Evolutionary conservation across 495 filamentous ascomycete species (phyloP), one percentile per base, ranked within the genome.

Genomic region (Usnea hakonensis): DNA sequence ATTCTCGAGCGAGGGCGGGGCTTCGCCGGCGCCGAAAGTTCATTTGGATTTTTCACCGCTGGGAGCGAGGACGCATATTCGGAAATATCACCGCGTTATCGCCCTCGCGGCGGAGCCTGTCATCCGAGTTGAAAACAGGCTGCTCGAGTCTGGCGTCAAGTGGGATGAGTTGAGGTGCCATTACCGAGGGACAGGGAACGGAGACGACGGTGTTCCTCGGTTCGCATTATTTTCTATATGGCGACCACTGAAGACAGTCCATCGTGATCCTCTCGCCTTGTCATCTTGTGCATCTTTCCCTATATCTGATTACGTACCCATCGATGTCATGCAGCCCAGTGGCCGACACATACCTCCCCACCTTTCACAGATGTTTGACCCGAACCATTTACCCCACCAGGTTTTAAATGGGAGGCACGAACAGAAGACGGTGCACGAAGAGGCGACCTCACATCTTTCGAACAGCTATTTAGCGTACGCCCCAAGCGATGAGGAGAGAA

Each of bases 211-310:
- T 32, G 48, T 53, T 7, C 55, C 55, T 36, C 55, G 55, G 26
- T 57, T 33, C 30, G 55, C 55, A 17, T 14, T 57, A 16, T 57
- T 36, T 33, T 57, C 55, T 23, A 37, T 57, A 5, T 57, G 55
- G 55, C 55, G 55, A 11, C 55, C 55, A 36, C 21, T 57, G 55
- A 57, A 57, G 28, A 33, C n/a, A 17, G 55, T 57, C 30, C 33
- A 57, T 16, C 55, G 55, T 37, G 55, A 57, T 21, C 55, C 55
- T 33, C 55, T 57, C 16, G 55, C 33, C 37, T 28, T 57, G 6
- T 33, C 30, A 23, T 33, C 30, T 1, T 33, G 30, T 33, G 30
- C 30, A 19, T 57, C 55, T 21, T 57, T 57, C 23, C 30, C 35
- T 11, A 57, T 14, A 40, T 33, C 30, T 36, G 55, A 57, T 37